Conservation (phyloP, 176 grass and related monocot species). For the Sorghum bicolor region Sorghum_bicolor_NCBIv3 NC_012875.2:51084501-51085000, state of each 20-base stretch:
- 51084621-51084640: not conserved
- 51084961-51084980: conserved; percentile 38
- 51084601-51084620: not conserved
- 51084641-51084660: not conserved
- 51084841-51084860: conserved; percentile 46
- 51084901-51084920: conserved; percentile 23
- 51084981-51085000: conserved; percentile 30
- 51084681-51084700: not conserved
- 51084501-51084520: not conserved
- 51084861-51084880: conserved; percentile 26
- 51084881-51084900: conserved; percentile 44
- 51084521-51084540: not conserved
- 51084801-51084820: conserved; percentile 58
- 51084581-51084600: not conserved
- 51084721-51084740: conserved; percentile 11
- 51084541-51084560: not conserved
- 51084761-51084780: conserved; percentile 66
- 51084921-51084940: conserved; percentile 34
- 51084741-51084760: conserved; percentile 63
- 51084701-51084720: not conserved
- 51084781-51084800: conserved; percentile 61
- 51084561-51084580: not conserved
- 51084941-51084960: conserved; percentile 37
- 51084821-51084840: conserved; percentile 69
- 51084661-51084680: not conserved